Conservation (phyloP, 805 yeast genomes). For the Torulaspora delbrueckii region DNA sequence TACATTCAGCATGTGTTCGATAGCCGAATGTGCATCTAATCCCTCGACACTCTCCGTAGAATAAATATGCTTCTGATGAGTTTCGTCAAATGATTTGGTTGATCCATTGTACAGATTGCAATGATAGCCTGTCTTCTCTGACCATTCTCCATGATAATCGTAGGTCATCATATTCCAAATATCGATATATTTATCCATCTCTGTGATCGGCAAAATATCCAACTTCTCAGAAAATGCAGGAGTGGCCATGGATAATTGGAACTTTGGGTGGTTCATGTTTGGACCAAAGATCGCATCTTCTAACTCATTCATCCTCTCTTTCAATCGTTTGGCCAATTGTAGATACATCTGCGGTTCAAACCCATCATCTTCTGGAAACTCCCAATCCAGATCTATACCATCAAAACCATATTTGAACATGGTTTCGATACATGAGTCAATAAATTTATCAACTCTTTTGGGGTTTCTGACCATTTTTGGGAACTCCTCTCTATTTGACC, state of each 20-base stretch:
- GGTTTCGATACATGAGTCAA: constrained; percentile 43
- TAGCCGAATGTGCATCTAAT: constrained; percentile 46
- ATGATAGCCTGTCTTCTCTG: constrained; percentile 55
- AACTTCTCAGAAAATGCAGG: constrained; percentile 58
- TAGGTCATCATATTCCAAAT: constrained; percentile 90
- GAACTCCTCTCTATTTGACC: constrained; percentile 50
- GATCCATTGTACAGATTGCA: constrained; percentile 51
- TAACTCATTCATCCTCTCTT: constrained; percentile 38
- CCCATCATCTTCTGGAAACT: constrained; percentile 54
- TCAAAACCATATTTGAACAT: constrained; percentile 64
- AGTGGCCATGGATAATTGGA: constrained; percentile 65
- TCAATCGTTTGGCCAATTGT: constrained; percentile 40
- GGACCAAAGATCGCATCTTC: constrained; percentile 31
- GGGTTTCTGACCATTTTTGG: constrained; percentile 41
- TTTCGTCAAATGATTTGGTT: not conserved
- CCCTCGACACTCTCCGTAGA: constrained; percentile 33
- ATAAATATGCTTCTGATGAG: constrained; percentile 12
- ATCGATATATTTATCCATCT: constrained; percentile 55
- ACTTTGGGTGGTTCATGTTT: constrained; percentile 22
- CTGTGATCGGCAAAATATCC: constrained; percentile 40
- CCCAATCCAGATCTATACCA: constrained; percentile 95
- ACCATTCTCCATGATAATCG: constrained; percentile 82
- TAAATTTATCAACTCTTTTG: constrained; percentile 42
- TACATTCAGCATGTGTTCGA: constrained; percentile 39
- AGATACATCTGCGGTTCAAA: constrained; percentile 44